Base-by-base conservation (phyloP, 1,284 basidiomycete genomes). In the Cutaneotrichosporon sp. region DNA sequence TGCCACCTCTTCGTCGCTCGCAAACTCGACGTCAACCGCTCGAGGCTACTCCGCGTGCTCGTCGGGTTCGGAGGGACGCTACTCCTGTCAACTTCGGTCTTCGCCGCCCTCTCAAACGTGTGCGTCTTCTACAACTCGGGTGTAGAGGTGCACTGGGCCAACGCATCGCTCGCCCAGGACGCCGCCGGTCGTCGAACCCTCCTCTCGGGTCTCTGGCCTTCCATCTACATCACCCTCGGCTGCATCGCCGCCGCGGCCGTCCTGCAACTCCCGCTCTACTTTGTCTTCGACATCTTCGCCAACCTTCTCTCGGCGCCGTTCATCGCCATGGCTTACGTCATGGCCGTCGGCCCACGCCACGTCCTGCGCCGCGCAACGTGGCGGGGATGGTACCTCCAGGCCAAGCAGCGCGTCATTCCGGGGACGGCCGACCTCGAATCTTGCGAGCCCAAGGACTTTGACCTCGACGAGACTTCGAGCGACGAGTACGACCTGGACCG, bases 121-220 rank as follows among this genome's bases (percentile, higher is more conserved):
- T 54, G 53, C 20, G 53, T 54, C 38, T 54, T 54, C 18, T 38
- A 27, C 34, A 36, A 27, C 24, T 29, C 53, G 24, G 53, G 53
- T 6, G 36, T 38, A 13, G 53, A 54, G 18, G 53, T 54, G 7
- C 53, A 54, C 38, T 54, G 53, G 53, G 20, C 36, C 1, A 54
- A 54, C 38, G 38, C 38, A 2, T 16, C 38, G 16, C 13, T 54
- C 24, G 53, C 53, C 25, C 43, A n/a, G 16, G 53, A 54, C 25
- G 24, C 53, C 38, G 36, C 53, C 6, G 53, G 53, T 3, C 53
- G 53, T 8, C 36, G 36, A 38, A 38, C 38, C 14, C 38, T 54
- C 22, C 24, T 54, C 16, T 54, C 53, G 3, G 53, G 53, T 16
- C 36, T 54, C 5, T 27, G 24, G 36, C 16, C 36, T 2, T 42